Conservation (phyloP, 1,139 yeast genomes). For the Geotrichum reessii region DNA sequence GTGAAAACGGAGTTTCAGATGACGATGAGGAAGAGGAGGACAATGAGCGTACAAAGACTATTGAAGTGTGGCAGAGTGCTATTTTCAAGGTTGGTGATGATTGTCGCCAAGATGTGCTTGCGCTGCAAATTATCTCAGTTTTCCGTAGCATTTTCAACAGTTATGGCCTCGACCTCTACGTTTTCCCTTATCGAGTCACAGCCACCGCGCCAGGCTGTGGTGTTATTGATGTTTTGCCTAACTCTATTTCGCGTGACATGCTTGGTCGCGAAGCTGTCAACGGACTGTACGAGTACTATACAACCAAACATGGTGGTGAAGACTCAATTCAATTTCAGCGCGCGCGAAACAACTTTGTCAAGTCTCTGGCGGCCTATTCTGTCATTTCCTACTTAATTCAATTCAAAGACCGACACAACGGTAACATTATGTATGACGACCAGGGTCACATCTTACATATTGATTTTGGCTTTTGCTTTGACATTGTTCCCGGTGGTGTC, state of each 20-base stretch:
- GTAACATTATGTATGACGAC: conserved; percentile 96
- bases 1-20: conserved; percentile 41
- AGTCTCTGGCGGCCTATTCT: conserved; percentile 92
- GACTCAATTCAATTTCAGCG: conserved; percentile 81
- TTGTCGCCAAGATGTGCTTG: conserved; percentile 95
- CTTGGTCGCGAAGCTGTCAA: conserved; percentile 98
- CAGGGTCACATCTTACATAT: conserved; percentile 93
- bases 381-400: conserved; percentile 87
- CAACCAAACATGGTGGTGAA: conserved; percentile 90
- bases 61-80: conserved; percentile 74
- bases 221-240: conserved; percentile 94
- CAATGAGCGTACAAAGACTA: conserved; percentile 21
- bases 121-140: conserved; percentile 83
- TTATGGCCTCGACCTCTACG: conserved; percentile 83
- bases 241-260: conserved; percentile 95
- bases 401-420: conserved; percentile 97
- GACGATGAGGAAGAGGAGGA: conserved; percentile 12
- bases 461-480: conserved; percentile 98
- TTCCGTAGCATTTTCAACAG: conserved; percentile 87
- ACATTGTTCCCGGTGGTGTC: conserved; percentile 98
- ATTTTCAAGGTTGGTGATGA: conserved; percentile 99
- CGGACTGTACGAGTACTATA: conserved; percentile 88
- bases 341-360: conserved; percentile 87
- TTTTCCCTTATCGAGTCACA: conserved; percentile 90
- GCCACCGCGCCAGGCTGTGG: conserved; percentile 99